phyloP scores from a whole-genome alignment of 164 flowering plant species.

The Chloranthus sessilifolius region DNA sequence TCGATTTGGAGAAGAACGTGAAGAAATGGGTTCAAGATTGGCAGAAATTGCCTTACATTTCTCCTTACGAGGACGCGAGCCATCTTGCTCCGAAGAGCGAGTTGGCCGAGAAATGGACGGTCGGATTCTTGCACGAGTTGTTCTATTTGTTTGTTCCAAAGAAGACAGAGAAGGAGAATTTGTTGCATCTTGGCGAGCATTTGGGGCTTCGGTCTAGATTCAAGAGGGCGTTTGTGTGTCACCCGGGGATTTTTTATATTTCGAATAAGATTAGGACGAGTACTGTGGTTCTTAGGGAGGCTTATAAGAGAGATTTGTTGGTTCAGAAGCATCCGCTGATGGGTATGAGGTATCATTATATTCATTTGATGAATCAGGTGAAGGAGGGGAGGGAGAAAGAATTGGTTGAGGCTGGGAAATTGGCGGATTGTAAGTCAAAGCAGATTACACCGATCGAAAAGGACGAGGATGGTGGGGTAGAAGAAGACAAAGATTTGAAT shows the following conservation, averaged over 20 bases:
- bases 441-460: conserved; percentile 1
- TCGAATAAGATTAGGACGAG: conserved; percentile 69
- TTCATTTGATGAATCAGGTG: conserved; percentile 63
- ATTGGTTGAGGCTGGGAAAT: background rate
- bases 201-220: conserved; percentile 69
- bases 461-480: conserved; percentile 16
- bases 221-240: conserved; percentile 62
- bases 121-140: conserved; percentile 76
- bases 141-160: conserved; percentile 63
- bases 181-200: conserved; percentile 59
- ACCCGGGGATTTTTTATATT: conserved; percentile 83
- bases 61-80: conserved; percentile 81
- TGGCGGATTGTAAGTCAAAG: background rate
- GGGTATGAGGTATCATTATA: conserved; percentile 60
- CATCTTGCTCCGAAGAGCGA: conserved; percentile 56
- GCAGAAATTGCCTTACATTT: conserved; percentile 86
- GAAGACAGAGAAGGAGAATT: conserved; percentile 61
- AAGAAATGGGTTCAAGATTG: conserved; percentile 73
- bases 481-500: background rate
- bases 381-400: conserved; percentile 26
- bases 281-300: conserved; percentile 85
- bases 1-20: conserved; percentile 68
- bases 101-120: conserved; percentile 84
- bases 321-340: conserved; percentile 63
- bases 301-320: conserved; percentile 64